Conservation (phyloP, 2,329 filamentous ascomycete genomes). For the Talaromyces sp. region DNA sequence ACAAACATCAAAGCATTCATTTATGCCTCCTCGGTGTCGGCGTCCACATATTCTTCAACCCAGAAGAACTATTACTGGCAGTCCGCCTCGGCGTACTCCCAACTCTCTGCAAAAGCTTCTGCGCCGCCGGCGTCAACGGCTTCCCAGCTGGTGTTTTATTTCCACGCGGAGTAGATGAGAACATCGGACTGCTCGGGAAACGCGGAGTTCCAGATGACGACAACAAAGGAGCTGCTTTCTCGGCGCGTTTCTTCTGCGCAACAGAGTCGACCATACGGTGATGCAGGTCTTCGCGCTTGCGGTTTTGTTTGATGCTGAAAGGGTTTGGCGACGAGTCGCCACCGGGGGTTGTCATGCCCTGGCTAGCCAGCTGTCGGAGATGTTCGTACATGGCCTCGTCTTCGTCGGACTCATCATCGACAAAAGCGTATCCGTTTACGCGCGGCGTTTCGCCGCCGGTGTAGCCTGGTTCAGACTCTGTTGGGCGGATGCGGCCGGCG, state of each 20-base stretch:
- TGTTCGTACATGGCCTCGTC: conserved; percentile 36
- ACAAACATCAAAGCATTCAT: neutral
- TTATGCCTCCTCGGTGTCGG: neutral
- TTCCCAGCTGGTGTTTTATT: conserved; percentile 19
- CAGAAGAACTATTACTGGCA: conserved; percentile 13
- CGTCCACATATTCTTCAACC: conserved; percentile 29
- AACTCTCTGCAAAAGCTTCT: conserved; percentile 35
- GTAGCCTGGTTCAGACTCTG: conserved; percentile 56
- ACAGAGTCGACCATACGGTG: conserved; percentile 81
- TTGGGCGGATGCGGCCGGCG: conserved; percentile 60
- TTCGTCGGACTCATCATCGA: conserved; percentile 58
- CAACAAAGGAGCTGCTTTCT: conserved; percentile 41
- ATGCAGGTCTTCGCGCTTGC: conserved; percentile 74
- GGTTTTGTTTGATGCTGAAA: conserved; percentile 71
- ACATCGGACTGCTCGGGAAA: conserved; percentile 35
- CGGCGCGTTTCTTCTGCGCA: conserved; percentile 63
- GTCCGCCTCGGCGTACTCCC: conserved; percentile 27
- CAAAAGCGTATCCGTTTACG: conserved; percentile 90
- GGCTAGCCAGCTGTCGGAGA: conserved; percentile 19
- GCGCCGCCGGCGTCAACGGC: conserved; percentile 40
- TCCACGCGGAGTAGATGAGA: conserved; percentile 14
- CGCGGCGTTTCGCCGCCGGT: conserved; percentile 74
- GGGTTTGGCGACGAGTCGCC: conserved; percentile 60
- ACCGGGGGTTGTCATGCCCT: conserved; percentile 25
- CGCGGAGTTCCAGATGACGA: conserved; percentile 43